A percentile compares a stretch with the other conserved stretches of the same genome.
Evolutionary conservation across 2,329 filamentous ascomycete species (phyloP).

Genomic region (Aspergillus melleus): DNA sequence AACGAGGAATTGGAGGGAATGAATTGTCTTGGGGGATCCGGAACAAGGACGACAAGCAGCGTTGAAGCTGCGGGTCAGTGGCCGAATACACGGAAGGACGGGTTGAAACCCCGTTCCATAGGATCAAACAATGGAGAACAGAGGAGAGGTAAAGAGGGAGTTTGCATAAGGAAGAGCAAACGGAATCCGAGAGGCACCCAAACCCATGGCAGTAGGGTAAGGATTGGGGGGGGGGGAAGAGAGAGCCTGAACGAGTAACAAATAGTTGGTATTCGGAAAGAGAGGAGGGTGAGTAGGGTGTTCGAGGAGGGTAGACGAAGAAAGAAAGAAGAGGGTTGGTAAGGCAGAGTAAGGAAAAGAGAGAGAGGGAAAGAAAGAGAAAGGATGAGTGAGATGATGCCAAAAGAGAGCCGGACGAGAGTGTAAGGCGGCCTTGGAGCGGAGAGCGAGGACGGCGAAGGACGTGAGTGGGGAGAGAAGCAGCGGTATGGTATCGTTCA

Average conservation of each 20-base stretch:
- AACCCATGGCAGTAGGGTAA: constrained; percentile 20
- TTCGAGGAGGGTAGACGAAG: constrained; percentile 18
- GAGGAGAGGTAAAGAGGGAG: constrained; percentile 11
- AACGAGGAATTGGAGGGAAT: constrained; percentile 15
- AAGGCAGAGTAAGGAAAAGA: constrained; percentile 12
- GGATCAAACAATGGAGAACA: constrained; percentile 24
- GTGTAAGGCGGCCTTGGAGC: constrained; percentile 24
- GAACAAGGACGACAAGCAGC: constrained; percentile 35
- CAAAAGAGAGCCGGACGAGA: constrained; percentile 22
- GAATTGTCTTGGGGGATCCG: constrained; percentile 17
- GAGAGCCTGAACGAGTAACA: background rate
- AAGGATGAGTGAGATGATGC: constrained; percentile 27
- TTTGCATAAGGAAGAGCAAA: constrained; percentile 21
- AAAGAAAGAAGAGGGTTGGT: constrained; percentile 27
- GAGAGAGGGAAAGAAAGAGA: constrained; percentile 11
- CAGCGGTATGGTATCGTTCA: constrained; percentile 21
- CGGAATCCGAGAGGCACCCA: constrained; percentile 16
- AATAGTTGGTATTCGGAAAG: constrained; percentile 9
- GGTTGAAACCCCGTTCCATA: constrained; percentile 34
- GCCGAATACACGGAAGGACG: constrained; percentile 34
- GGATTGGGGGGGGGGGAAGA: constrained; percentile 6
- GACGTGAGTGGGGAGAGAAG: constrained; percentile 17
- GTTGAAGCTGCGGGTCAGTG: constrained; percentile 40
- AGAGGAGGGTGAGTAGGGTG: constrained; percentile 16
- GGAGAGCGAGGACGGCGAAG: constrained; percentile 16